Evolutionary conservation across 2,329 filamentous ascomycete genomes (phyloP), one percentile per base, ranked within the genome.

Genomic region (Colletotrichum theobromicola): DNA sequence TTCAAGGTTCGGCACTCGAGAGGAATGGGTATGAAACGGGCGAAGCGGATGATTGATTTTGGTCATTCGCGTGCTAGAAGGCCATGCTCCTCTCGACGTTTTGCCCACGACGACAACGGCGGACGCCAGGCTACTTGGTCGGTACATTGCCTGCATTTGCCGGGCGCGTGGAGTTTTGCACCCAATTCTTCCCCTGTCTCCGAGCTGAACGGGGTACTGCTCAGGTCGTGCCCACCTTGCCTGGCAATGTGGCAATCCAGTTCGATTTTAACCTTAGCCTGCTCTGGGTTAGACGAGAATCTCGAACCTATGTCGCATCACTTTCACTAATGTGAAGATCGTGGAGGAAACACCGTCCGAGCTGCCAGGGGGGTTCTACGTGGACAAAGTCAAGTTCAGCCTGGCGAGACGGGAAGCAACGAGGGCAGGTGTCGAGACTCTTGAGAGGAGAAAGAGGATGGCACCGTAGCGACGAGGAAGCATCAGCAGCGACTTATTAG

Each of bases 51-150:
- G 55, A 16, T 46, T 21, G 53, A 63, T 18, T 24, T n/a, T 26
- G 18, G 55, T 72, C 72, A 67, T 67, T 63, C 24, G 68, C 68
- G 30, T 74, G 42, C 72, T 62, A 72, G 32, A 69, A 34, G 6
- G 26, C 24, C 34, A 42, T 9, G 21, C 12, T 34, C 7, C 46
- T 5, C 57, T 61, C 57, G 55, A 34, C 24, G 21, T 53, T n/a
- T 18, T 24, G 37, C 37, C 53, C 13, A 32, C 46, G 24, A 32
- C 46, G 24, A 13, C 46, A 21, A 16, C 21, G 32, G 32, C 28
- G 32, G 62, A 63, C 57, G 26, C 16, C 18, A 30, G 30, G 70
- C 24, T 69, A 63, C 70, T 55, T 18, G 24, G 5, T 37, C 10
- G 35, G 50, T 64, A 73, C 70, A 53, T 70, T n/a, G 9, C 21